phyloP scores from a whole-genome alignment of 805 yeast genomes.

The Hermanozyma aechmeae region DNA sequence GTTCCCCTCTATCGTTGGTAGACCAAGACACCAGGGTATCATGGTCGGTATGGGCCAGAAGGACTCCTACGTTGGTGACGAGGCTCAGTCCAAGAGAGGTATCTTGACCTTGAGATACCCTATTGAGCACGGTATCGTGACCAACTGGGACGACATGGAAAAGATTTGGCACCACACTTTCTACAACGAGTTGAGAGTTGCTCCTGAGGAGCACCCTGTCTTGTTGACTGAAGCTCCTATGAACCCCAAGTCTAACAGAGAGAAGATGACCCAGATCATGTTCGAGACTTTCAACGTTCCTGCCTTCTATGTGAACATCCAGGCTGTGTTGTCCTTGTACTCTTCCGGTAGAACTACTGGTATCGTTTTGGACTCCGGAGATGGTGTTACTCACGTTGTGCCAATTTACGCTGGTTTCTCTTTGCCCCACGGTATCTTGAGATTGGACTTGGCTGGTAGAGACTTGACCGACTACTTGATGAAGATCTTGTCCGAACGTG shows the following conservation, averaged over 20 bases:
- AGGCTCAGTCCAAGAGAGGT: slow-evolving; percentile 99
- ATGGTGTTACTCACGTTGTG: slow-evolving; percentile 99
- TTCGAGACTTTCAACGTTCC: slow-evolving; percentile 99
- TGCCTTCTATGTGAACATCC: slow-evolving; percentile 97
- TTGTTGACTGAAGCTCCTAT: slow-evolving; percentile 99
- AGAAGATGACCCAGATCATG: slow-evolving; percentile 98
- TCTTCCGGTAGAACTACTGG: slow-evolving; percentile 99
- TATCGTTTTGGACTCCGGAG: slow-evolving; percentile 99
- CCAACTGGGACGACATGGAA: slow-evolving; percentile 99
- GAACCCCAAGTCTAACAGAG: slow-evolving; percentile 99
- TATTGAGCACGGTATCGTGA: slow-evolving; percentile 99
- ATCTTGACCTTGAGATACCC: slow-evolving; percentile 97
- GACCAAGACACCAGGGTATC: slow-evolving; percentile 99
- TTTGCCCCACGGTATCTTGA: slow-evolving; percentile 95
- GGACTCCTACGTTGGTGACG: slow-evolving; percentile 99
- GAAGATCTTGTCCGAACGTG: slow-evolving; percentile 98
- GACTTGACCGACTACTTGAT: slow-evolving; percentile 98
- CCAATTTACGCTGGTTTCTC: slow-evolving; percentile 99
- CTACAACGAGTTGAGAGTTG: slow-evolving; percentile 99
- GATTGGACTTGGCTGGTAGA: slow-evolving; percentile 99
- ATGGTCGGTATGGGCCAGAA: slow-evolving; percentile 99
- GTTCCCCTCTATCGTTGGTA: slow-evolving; percentile 99
- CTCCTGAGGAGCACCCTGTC: slow-evolving; percentile 99
- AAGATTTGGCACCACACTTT: slow-evolving; percentile 99
- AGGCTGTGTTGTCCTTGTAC: slow-evolving; percentile 96